A percentile compares a stretch with the other conserved stretches of the same genome.
These are phyloP conservation scores for Penicillium brasilianum DNA, from an alignment of 2,329 filamentous ascomycete genomes.

Conservation along the genomic window DNA sequence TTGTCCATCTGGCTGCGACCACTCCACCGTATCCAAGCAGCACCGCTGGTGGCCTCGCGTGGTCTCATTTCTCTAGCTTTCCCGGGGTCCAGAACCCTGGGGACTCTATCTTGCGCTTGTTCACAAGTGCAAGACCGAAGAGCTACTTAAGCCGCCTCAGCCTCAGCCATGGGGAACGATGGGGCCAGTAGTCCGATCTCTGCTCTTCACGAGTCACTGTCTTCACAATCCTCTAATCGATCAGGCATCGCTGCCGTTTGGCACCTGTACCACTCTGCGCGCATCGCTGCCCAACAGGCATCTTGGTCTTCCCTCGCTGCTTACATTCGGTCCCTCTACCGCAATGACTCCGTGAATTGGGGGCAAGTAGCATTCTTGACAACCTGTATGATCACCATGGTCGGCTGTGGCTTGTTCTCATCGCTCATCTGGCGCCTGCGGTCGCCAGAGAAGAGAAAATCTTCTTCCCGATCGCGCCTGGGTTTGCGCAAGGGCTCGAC, in stretches of 20 bases:
- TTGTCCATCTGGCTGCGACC: background rate
- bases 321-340: slow-evolving; percentile 28
- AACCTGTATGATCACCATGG: slow-evolving; percentile 43
- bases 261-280: slow-evolving; percentile 31
- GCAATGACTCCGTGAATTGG: slow-evolving; percentile 39
- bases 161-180: slow-evolving; percentile 25
- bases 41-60: slow-evolving; percentile 23
- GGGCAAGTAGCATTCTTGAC: slow-evolving; percentile 39
- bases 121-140: slow-evolving; percentile 11
- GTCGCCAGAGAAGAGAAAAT: slow-evolving; percentile 16
- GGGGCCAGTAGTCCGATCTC: slow-evolving; percentile 14
- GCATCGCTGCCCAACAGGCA: slow-evolving; percentile 25
- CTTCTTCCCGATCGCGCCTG: slow-evolving; percentile 13
- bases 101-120: slow-evolving; percentile 11
- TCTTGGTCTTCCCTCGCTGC: slow-evolving; percentile 26
- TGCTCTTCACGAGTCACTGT: slow-evolving; percentile 22
- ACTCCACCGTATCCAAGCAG: slow-evolving; percentile 23
- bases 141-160: slow-evolving; percentile 22
- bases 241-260: slow-evolving; percentile 21
- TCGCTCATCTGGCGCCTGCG: slow-evolving; percentile 34
- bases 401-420: slow-evolving; percentile 43
- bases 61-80: slow-evolving; percentile 12
- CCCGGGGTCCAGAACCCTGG: slow-evolving; percentile 18
- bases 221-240: slow-evolving; percentile 12
- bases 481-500: slow-evolving; percentile 26